Evolutionary conservation across 371 early-diverging fungal species (phyloP), one percentile per base, ranked within the genome.

Genomic region (Lichtheimia ramosa): DNA sequence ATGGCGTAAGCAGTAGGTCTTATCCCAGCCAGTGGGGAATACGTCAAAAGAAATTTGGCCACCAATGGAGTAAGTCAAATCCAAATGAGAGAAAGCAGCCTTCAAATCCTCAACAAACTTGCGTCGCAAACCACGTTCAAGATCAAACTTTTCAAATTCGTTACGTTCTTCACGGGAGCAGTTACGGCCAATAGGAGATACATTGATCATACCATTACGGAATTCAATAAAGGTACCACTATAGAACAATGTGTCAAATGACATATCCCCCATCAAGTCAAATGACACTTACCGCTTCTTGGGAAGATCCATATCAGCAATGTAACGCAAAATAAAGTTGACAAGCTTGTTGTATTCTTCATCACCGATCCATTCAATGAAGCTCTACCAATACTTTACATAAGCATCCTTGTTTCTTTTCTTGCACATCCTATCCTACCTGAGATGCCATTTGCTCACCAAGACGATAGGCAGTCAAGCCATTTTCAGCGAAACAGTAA

Each of bases 11-110:
- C 99, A 99, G 81, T 96, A 99, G 48, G 99, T 99, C 89, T 98
- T 98, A 82, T 98, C 99, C 99, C 99, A 99, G 34, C 99, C 99
- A 50, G 86, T 88, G 43, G 99, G 99, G 87, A 99, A 99, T 18
- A 99, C 95, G 76, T 99, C 99, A 70, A 99, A 98, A 5, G 99
- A 99, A 72, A 99, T 99, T 78, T 99, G 97, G 15, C 99, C 99
- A 49, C 99, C 99, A 69, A 99, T 99, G 14, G 96, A 96, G 84
- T 89, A 99, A 48, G 94, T 96, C 68, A 99, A 77, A 12, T 85
- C 87, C 65, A 89, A 87, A 71, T 96, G 90, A 10, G 92, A 75
- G 83, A 99, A 99, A 68, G 94, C 88, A 40, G 83, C 75, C 77
- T 90, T 88, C 28, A 99, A 77, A 6, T 83, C 93, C 55, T 79